Conservation (phyloP, 2,329 filamentous ascomycete genomes). For the Arthrobotrys conoides region DNA sequence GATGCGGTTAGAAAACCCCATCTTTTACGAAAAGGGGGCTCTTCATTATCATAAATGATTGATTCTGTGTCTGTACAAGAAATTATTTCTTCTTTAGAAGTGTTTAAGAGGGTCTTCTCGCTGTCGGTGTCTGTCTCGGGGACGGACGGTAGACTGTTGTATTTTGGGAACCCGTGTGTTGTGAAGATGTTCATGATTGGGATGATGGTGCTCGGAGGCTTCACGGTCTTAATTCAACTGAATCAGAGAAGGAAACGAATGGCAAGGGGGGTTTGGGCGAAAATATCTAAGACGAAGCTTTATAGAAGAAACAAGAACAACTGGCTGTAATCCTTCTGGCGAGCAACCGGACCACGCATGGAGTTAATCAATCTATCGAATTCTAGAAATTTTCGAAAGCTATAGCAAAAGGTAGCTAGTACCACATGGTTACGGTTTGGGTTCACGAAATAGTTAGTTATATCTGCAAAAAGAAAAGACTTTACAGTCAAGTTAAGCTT, state of each 20-base stretch:
- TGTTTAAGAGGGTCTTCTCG: conserved; percentile 47
- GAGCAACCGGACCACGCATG: too few relatives aligned
- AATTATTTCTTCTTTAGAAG: background rate
- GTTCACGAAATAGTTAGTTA: background rate
- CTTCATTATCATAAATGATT: background rate
- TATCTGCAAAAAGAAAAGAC: too few relatives aligned
- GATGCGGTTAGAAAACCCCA: conserved; percentile 24
- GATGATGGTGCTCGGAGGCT: conserved; percentile 8
- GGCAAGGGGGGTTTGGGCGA: background rate
- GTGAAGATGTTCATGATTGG: conserved; percentile 36
- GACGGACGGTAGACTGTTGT: conserved; percentile 47
- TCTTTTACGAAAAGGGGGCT: background rate
- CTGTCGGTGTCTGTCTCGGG: conserved; percentile 46
- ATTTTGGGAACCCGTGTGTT: conserved; percentile 46
- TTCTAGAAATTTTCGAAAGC: too few relatives aligned
- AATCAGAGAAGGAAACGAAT: background rate
- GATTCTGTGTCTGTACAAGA: conserved; percentile 23
- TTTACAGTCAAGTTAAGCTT: too few relatives aligned
- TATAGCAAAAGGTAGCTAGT: too few relatives aligned
- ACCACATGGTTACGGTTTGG: too few relatives aligned
- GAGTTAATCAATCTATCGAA: too few relatives aligned
- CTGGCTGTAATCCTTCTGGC: too few relatives aligned
- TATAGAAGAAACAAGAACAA: background rate
- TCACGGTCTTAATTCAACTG: too few relatives aligned
- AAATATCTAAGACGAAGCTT: background rate